Percentiles rank a stretch among this genome's conserved stretches.
Evolutionary conservation across 2,329 filamentous ascomycete genomes (phyloP).

Genomic region (Aspergillus floridensis): DNA sequence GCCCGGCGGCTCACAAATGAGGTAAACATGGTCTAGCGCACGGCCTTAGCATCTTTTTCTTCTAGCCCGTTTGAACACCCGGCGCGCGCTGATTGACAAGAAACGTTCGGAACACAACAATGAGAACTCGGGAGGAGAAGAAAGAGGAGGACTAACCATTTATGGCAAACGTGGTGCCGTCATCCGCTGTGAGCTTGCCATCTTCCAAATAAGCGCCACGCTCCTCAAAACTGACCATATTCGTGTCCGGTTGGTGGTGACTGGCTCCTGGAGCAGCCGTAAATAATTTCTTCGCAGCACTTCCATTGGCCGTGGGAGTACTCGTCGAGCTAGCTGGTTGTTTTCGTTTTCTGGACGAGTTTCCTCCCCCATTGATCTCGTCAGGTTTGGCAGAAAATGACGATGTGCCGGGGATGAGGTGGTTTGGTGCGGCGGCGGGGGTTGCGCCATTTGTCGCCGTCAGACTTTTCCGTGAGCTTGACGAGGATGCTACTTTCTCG

Average conservation of each 20-base stretch:
- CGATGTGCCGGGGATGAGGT: conserved; percentile 56
- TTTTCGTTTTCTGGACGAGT: conserved; percentile 79
- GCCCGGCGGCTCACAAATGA: conserved; percentile 94
- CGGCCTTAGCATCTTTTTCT: conserved; percentile 4
- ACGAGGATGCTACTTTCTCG: conserved; percentile 39
- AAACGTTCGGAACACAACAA: conserved; percentile 10
- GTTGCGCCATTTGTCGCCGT: conserved; percentile 35
- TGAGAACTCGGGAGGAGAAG: conserved; percentile 12
- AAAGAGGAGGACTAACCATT: conserved; percentile 68
- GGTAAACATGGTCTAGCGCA: conserved; percentile 72
- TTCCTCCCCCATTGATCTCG: conserved; percentile 41
- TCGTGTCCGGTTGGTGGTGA: conserved; percentile 58
- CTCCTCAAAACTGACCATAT: conserved; percentile 84
- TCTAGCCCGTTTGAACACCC: background rate
- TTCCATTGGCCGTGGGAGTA: conserved; percentile 31
- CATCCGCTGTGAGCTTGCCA: conserved; percentile 80
- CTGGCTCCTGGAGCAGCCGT: conserved; percentile 32
- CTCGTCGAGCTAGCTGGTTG: conserved; percentile 52
- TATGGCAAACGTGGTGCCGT: conserved; percentile 76
- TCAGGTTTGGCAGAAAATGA: conserved; percentile 55
- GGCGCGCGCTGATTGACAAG: conserved; percentile 12
- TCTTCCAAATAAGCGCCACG: conserved; percentile 67
- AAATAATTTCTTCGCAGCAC: conserved; percentile 38
- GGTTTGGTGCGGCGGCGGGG: conserved; percentile 33
- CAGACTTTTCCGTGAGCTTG: conserved; percentile 40